Evolutionary conservation across 768 basidiomycete species (phyloP).

Genomic region (Galerina marginata): DNA sequence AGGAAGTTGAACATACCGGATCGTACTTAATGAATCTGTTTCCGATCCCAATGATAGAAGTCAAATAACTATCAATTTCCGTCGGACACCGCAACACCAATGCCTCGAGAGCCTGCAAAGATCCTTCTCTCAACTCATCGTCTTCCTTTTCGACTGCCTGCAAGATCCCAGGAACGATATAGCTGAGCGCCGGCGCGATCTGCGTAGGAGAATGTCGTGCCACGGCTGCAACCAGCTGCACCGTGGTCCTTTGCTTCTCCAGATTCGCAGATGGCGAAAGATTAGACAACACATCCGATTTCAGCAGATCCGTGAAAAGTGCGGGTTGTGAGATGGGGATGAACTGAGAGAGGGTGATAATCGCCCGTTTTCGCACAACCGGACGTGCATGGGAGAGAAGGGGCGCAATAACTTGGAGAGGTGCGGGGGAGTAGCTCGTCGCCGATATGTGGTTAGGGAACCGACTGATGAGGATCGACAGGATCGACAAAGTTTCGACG

Average conservation of each 20-base stretch:
- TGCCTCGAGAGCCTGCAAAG: slow-evolving; percentile 87
- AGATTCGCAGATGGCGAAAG: slow-evolving; percentile 55
- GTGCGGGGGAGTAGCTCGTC: slow-evolving; percentile 56
- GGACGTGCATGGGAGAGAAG: slow-evolving; percentile 77
- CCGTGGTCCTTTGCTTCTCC: slow-evolving; percentile 78
- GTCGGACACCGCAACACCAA: slow-evolving; percentile 83
- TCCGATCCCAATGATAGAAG: slow-evolving; percentile 70
- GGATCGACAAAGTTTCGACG: slow-evolving; percentile 81
- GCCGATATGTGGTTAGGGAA: slow-evolving; percentile 74
- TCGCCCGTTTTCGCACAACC: slow-evolving; percentile 92
- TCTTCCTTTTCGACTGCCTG: slow-evolving; percentile 75
- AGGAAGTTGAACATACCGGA: slow-evolving; percentile 61
- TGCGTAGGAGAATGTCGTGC: slow-evolving; percentile 75
- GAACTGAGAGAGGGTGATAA: slow-evolving; percentile 84
- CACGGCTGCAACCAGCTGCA: slow-evolving; percentile 80
- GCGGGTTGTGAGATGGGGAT: slow-evolving; percentile 71
- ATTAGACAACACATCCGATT: slow-evolving; percentile 63
- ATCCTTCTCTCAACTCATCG: slow-evolving; percentile 83
- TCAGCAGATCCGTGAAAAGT: slow-evolving; percentile 66
- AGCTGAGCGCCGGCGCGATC: slow-evolving; percentile 61
- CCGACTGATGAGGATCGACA: slow-evolving; percentile 87
- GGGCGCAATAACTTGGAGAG: slow-evolving; percentile 71
- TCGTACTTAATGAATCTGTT: slow-evolving; percentile 89
- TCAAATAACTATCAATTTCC: slow-evolving; percentile 78
- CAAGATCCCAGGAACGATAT: slow-evolving; percentile 74